Percentiles rank a stretch among this genome's conserved stretches.
Evolutionary conservation across 2,329 filamentous ascomycete genomes (phyloP).

Genomic region (Claviceps maximensis): DNA sequence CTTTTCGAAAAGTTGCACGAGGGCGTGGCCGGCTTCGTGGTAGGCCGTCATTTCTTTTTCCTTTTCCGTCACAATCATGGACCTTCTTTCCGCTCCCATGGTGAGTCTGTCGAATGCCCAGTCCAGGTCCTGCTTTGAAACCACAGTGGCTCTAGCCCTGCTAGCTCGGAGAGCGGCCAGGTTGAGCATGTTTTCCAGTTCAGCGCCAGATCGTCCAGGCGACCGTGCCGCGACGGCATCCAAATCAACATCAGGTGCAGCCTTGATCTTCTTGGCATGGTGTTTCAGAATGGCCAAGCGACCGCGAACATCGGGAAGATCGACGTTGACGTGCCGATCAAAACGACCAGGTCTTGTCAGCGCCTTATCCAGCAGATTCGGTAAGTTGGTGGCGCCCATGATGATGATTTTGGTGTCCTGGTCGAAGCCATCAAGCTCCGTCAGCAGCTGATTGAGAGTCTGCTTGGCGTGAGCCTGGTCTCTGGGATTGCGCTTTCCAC

Average conservation of each 20-base stretch:
- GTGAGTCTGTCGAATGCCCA: slow-evolving; percentile 98
- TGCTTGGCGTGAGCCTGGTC: slow-evolving; percentile 95
- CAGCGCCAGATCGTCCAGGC: slow-evolving; percentile 84
- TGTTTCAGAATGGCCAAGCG: slow-evolving; percentile 88
- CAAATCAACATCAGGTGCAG: slow-evolving; percentile 67
- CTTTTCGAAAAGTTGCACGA: slow-evolving; percentile 70
- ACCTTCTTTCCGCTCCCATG: slow-evolving; percentile 88
- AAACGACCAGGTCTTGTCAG: slow-evolving; percentile 89
- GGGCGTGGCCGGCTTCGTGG: slow-evolving; percentile 88
- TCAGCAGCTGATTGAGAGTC: slow-evolving; percentile 91
- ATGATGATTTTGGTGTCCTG: slow-evolving; percentile 92
- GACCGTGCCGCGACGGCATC: slow-evolving; percentile 76
- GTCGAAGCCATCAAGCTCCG: slow-evolving; percentile 93
- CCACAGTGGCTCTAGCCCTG: slow-evolving; percentile 62
- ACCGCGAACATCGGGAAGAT: slow-evolving; percentile 82
- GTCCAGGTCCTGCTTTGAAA: slow-evolving; percentile 72
- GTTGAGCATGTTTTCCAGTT: slow-evolving; percentile 93
- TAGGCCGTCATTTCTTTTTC: slow-evolving; percentile 95
- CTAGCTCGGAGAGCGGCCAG: slow-evolving; percentile 92
- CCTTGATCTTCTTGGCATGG: slow-evolving; percentile 83
- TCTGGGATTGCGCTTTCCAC: slow-evolving; percentile 80
- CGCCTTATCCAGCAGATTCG: slow-evolving; percentile 86
- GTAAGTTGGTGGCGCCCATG: slow-evolving; percentile 91
- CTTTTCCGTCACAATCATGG: slow-evolving; percentile 78
- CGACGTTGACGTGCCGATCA: slow-evolving; percentile 81